Evolutionary conservation across 805 yeast genomes (phyloP), one percentile per base, ranked within the genome.

Genomic region (Zygosaccharomyces rouxii): DNA sequence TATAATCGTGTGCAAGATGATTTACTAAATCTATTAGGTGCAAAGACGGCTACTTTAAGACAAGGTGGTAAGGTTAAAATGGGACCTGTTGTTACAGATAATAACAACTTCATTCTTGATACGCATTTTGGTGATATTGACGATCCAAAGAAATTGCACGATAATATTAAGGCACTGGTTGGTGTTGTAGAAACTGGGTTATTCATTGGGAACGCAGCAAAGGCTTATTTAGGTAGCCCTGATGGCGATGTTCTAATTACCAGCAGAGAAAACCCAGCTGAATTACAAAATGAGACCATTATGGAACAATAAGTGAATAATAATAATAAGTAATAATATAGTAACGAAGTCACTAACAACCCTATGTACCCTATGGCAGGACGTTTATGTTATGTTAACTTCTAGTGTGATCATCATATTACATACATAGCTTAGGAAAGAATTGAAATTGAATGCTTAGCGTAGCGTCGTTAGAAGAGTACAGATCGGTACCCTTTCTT

Each of bases 131-230:
- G 96, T 38, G 79, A 77, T 51, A 80, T 94, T 44, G 67, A 72
- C 38, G 64, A 72, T 46, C 79, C 81, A 18, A 64, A 59, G 28
- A 59, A 56, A 10, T 76, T 94, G 56, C 90, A 90, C 65, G 53
- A 64, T 30, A 66, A 79, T 58, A 81, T 94, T 66, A 89, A 86
- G 68, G 64, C 73, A 45, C 71, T 92, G 59, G 86, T 89, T 21
- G 99, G 99, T 40, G 97, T 94, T 25, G 97, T 94, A 13, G 99
- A 94, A 69, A 90, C 96, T 7, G 99, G 99, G 1, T 72, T 94
- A 52, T 94, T 94, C 71, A 78, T 81, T 40, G 74, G 75, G 45
- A 72, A 75, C 42, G 92, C 95, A 23, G 71, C 72, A 42, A 86
- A 79, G 64, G 94, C 92, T 5, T 94, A 90, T 69, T 87, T 94